These are phyloP conservation scores for Porcisia deanei DNA, from an alignment of 208 protist species.

Conservation along the genomic window DNA sequence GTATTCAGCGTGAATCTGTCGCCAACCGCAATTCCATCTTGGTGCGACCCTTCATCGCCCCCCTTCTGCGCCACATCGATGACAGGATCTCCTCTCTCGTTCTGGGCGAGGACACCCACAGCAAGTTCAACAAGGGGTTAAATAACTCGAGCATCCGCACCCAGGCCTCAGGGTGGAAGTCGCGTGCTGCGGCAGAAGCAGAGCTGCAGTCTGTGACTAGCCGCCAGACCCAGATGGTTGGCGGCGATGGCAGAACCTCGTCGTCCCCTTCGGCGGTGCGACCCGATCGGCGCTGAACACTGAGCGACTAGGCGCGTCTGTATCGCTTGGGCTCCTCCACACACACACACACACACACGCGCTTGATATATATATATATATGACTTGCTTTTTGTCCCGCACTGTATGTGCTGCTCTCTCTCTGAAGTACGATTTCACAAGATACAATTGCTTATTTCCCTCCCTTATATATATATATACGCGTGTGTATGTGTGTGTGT, in stretches of 20 bases:
- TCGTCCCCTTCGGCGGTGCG: conserved; percentile 39
- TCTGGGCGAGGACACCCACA: neutral
- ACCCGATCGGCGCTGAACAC: conserved; percentile 6
- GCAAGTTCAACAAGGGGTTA: neutral
- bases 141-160: conserved; percentile 5
- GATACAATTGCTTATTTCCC: no score
- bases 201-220: conserved; percentile 13
- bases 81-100: conserved; percentile 33
- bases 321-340: no score
- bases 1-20: conserved; percentile 42
- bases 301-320: neutral
- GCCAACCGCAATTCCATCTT: conserved; percentile 32
- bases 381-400: no score
- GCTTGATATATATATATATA: no score
- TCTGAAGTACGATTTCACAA: no score
- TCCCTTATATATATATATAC: no score
- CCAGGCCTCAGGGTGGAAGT: conserved; percentile 10
- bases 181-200: neutral
- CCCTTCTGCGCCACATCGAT: conserved; percentile 45
- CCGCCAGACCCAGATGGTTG: conserved; percentile 27
- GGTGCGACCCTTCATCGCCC: conserved; percentile 29
- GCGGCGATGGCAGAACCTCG: conserved; percentile 13
- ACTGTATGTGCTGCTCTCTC: no score
- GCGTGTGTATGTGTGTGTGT: conserved; percentile 8
- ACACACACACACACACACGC: no score